Conservation (phyloP, 2,329 filamentous ascomycete genomes). For the Thelonectria blattea region DNA sequence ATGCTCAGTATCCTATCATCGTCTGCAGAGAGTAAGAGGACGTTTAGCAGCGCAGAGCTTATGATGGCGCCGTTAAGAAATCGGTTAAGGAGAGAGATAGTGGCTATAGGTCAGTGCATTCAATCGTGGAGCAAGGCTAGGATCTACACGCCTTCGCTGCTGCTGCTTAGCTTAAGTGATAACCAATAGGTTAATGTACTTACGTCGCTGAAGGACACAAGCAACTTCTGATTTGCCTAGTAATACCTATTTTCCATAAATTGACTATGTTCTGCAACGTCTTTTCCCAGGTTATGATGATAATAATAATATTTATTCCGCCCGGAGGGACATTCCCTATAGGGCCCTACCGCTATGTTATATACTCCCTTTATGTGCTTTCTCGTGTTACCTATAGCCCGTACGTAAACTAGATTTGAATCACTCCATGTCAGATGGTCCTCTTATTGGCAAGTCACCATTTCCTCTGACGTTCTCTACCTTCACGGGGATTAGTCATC, state of each 20-base stretch:
- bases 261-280: neutral
- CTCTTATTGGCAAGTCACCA: slow-evolving; percentile 3
- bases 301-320: slow-evolving; percentile 5
- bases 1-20: slow-evolving; percentile 1
- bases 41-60: neutral
- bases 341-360: slow-evolving; percentile 1
- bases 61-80: slow-evolving; percentile 1
- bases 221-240: neutral
- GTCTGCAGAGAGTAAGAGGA: slow-evolving; percentile 1
- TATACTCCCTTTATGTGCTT: slow-evolving; percentile 4
- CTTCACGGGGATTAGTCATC: slow-evolving; percentile 8
- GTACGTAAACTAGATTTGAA: slow-evolving; percentile 4
- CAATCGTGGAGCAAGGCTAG: slow-evolving; percentile 1
- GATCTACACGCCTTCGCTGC: neutral
- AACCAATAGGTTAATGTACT: neutral
- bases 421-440: slow-evolving; percentile 3
- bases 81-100: slow-evolving; percentile 1
- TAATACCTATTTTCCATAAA: neutral
- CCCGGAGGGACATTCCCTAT: slow-evolving; percentile 2
- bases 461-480: slow-evolving; percentile 8
- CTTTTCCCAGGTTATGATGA: neutral
- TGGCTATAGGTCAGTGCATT: slow-evolving; percentile 5
- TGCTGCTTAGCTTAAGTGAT: neutral
- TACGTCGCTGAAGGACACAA: neutral
- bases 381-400: slow-evolving; percentile 2